Conservation (phyloP, 768 basidiomycete genomes). For the Tulasnella sp. region DNA sequence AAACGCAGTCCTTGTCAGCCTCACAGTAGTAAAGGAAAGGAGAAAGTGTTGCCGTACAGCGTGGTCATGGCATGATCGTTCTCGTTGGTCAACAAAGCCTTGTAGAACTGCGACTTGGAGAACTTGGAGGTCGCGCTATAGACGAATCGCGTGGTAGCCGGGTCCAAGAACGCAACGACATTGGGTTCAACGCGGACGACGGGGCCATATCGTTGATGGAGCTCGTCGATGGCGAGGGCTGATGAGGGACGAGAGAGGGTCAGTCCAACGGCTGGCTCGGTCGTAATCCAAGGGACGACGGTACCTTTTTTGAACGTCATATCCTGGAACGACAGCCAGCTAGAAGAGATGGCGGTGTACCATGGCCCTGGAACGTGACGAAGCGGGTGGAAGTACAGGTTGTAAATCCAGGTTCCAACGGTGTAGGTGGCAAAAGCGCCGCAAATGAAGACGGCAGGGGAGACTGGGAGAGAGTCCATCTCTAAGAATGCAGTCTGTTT, state of each 20-base stretch:
- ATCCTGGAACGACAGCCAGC: conserved; percentile 9
- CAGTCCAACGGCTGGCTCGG: not conserved
- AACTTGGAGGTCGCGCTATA: conserved; percentile 2
- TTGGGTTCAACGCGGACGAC: conserved; percentile 12
- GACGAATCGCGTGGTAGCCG: not conserved
- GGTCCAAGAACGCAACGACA: conserved; percentile 4
- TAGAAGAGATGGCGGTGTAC: conserved; percentile 14
- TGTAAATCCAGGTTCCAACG: conserved; percentile 5
- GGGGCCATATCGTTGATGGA: conserved; percentile 4
- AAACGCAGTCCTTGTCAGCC: not conserved
- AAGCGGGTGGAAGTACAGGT: conserved; percentile 15
- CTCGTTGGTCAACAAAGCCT: conserved; percentile 14
- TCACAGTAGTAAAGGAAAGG: not conserved
- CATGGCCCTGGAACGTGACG: conserved; percentile 12
- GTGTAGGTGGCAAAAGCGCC: not conserved
- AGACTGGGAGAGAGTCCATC: conserved; percentile 5
- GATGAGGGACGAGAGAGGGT: not conserved
- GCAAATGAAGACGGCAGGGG: not conserved
- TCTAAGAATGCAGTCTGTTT: not conserved
- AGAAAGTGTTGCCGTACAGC: conserved; percentile 3
- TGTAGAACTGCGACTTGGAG: conserved; percentile 3
- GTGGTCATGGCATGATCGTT: conserved; percentile 18
- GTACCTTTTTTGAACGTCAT: conserved; percentile 3
- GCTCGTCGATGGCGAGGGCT: conserved; percentile 3
- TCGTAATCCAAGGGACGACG: not conserved